Conservation (phyloP, 257 asterid species). For the Leonotis leonurus region DNA sequence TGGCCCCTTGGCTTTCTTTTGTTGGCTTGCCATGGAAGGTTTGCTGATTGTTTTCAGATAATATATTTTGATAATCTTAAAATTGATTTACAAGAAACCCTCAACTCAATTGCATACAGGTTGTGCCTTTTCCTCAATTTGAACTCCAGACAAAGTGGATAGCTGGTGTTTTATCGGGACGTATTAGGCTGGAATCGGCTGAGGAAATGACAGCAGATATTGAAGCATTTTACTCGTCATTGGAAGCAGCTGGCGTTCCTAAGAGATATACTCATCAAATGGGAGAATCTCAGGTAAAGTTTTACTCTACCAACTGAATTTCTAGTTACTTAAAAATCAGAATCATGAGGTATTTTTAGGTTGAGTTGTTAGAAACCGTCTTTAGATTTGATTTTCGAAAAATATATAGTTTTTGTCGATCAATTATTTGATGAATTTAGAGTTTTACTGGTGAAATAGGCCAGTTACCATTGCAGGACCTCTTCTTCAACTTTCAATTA, state of each 20-base stretch:
- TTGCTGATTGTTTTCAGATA: not conserved
- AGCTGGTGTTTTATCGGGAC: slow-evolving; percentile 76
- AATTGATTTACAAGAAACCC: not conserved
- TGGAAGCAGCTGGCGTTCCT: slow-evolving; percentile 52
- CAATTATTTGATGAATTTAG: not conserved
- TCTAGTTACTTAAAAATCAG: not conserved
- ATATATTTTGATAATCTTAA: not conserved
- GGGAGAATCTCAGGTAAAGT: slow-evolving; percentile 56
- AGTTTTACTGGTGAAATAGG: not conserved
- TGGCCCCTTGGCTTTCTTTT: slow-evolving; percentile 83
- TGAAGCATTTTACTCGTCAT: slow-evolving; percentile 56
- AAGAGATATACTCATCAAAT: slow-evolving; percentile 72
- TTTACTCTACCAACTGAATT: not conserved
- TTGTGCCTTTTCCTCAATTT: slow-evolving; percentile 67
- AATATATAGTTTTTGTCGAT: not conserved
- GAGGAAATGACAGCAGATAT: slow-evolving; percentile 63
- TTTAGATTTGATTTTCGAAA: not conserved
- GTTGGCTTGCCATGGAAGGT: slow-evolving; percentile 99
- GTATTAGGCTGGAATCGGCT: slow-evolving; percentile 47
- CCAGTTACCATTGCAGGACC: not conserved
- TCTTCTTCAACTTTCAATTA: too few species aligned
- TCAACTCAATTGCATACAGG: slow-evolving; percentile 33
- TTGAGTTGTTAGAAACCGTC: not conserved
- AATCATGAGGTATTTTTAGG: not conserved
- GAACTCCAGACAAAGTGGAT: slow-evolving; percentile 91